phyloP scores from a whole-genome alignment of 2,329 filamentous ascomycete genomes.

The Aspergillus latus region DNA sequence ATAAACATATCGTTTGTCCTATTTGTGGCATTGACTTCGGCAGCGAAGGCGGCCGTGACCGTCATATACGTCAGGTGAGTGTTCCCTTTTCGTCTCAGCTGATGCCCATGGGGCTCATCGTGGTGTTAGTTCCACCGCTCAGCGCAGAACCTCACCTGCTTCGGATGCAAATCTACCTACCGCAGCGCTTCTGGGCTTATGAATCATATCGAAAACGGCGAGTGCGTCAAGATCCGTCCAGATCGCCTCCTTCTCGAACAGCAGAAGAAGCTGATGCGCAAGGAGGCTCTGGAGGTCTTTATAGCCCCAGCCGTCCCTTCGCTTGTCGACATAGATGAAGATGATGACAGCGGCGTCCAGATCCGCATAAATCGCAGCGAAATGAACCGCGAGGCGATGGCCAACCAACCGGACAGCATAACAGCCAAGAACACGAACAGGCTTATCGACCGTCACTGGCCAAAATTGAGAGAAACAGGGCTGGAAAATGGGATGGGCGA shows the following conservation, averaged over 20 bases:
- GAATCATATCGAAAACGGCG: slow-evolving; percentile 54
- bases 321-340: slow-evolving; percentile 7
- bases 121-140: slow-evolving; percentile 48
- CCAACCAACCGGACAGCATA: slow-evolving; percentile 16
- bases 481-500: slow-evolving; percentile 14
- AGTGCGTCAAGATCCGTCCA: slow-evolving; percentile 48
- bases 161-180: slow-evolving; percentile 50
- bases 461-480: slow-evolving; percentile 3
- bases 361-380: slow-evolving; percentile 7
- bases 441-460: slow-evolving; percentile 27
- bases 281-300: slow-evolving; percentile 26
- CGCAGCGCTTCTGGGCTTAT: slow-evolving; percentile 51
- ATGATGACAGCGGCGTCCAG: slow-evolving; percentile 26
- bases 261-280: slow-evolving; percentile 52
- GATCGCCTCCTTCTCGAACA: slow-evolving; percentile 50
- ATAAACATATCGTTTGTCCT: slow-evolving; percentile 55
- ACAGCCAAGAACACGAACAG: background rate
- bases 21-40: slow-evolving; percentile 59
- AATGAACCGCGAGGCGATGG: slow-evolving; percentile 20
- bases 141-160: slow-evolving; percentile 53
- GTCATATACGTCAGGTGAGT: slow-evolving; percentile 53
- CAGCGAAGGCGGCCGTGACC: slow-evolving; percentile 51
- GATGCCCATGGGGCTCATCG: background rate
- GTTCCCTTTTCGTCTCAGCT: background rate
- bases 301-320: slow-evolving; percentile 4